Conservation (phyloP, 768 basidiomycete genomes). For the Rickenella mellea region DNA sequence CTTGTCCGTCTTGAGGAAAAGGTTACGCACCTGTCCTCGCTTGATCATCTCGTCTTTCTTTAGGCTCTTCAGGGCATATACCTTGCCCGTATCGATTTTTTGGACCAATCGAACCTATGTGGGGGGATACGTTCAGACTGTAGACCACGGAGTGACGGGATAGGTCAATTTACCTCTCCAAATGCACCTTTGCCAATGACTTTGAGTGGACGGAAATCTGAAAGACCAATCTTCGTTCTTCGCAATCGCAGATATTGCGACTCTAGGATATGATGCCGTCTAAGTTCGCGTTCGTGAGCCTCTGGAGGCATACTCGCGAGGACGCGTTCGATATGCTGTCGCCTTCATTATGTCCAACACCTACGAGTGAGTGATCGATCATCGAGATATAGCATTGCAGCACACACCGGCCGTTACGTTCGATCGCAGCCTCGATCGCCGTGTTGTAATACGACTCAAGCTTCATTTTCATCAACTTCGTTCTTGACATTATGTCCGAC, state of each 20-base stretch:
- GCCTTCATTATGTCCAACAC: too few species aligned
- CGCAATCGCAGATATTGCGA: conserved; percentile 80
- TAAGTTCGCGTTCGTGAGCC: not conserved
- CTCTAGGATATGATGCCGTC: conserved; percentile 27
- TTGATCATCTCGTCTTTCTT: conserved; percentile 99
- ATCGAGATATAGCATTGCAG: not conserved
- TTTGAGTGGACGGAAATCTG: conserved; percentile 93
- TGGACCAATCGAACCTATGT: conserved; percentile 86
- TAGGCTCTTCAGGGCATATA: conserved; percentile 98
- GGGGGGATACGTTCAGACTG: not conserved
- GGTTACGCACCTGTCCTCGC: conserved; percentile 77
- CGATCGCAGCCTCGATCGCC: conserved; percentile 90
- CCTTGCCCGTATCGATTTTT: conserved; percentile 93
- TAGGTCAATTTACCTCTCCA: conserved; percentile 67
- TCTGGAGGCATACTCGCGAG: too few species aligned
- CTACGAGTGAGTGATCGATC: too few species aligned
- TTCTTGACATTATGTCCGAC: conserved; percentile 70
- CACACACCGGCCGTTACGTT: conserved; percentile 76
- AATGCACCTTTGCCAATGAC: conserved; percentile 99
- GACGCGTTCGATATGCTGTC: too few species aligned
- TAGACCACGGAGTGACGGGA: not conserved
- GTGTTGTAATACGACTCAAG: conserved; percentile 96
- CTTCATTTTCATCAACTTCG: conserved; percentile 88
- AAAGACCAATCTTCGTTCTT: conserved; percentile 82
- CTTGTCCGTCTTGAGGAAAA: too few species aligned